Evolutionary conservation across 441 rosid species (phyloP), one percentile per base, ranked within the genome.

Genomic region (Capsella rubella): DNA sequence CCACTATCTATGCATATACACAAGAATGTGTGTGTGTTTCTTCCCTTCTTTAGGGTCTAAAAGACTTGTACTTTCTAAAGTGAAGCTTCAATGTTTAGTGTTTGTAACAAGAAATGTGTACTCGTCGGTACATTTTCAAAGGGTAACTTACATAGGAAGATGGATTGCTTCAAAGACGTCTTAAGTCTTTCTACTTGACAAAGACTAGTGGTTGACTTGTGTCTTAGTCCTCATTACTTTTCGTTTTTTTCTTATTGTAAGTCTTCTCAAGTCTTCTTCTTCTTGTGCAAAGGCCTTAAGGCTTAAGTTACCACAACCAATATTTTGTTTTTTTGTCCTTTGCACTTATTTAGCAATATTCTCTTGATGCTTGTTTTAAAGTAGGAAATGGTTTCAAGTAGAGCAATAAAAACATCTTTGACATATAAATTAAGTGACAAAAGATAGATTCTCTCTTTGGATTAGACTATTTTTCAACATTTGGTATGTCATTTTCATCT

Each of bases 181-280:
- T 27, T 73, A 37, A 42, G 27, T 73, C 55, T 21, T 34, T 34
- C 15, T n/a, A 8, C 4, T 58, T 67, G 31, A 66, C 25, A 72
- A 78, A 39, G 81, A 78, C 81, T 64, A 21, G 66, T 67, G 55
- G 71, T 72, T 78, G 81, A 78, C 81, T 68, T 73, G 28, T 67
- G 66, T 78, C 77, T 78, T 72, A 71, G 80, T 77, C 80, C 72
- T 46, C 76, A 3, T 54, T n/a, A 70, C 55, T 64, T 13, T 3
- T n/a, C 25, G 15, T 12, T 52, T 55, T 43, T 3, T 13, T 9
- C 7, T 47, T 47, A 2, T 15, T 16, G 3, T 4, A 63, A 47
- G 71, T 56, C 42, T 49, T 76, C 31, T 5, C 32, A 29, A 29
- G 32, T 29, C 32, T 29, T 29, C 39, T 18, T 77, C 76, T 64